Base-by-base conservation (phyloP, 805 yeast genomes). In the Saturnispora halmiae region DNA sequence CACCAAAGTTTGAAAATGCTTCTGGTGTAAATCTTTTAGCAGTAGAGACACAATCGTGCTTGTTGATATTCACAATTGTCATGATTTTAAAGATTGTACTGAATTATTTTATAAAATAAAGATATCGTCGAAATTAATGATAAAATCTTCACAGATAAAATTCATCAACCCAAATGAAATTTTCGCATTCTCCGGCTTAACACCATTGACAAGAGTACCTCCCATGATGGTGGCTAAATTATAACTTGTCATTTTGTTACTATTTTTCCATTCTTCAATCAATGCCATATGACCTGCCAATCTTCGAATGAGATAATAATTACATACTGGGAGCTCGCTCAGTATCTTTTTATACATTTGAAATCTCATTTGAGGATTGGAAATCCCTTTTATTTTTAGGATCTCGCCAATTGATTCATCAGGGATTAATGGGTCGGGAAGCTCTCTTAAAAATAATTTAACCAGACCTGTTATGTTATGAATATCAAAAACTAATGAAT, bases 151-250 rank as follows among this genome's bases (percentile, higher is more conserved):
- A 48, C 76, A 63, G 19, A 73, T 59, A 24, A 65, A 65, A 46
- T 72, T 74, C 71, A 74, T 72, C 42, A 72, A 61, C 5, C 80
- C 79, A 54, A 75, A 74, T 45, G 64, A 68, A 41, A 62, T 65
- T 16, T 67, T 63, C 48, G 70, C 56, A 11, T 66, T 56, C 15
- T 70, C 73, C 34, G 75, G 68, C 31, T 55, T 61, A 46, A 74
- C 65, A 11, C 77, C 76, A 47, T 75, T 79, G 4, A 77, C 72
- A 41, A 75, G 65, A 3, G 77, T 72, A 1, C 79, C 79, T 2
- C 79, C 79, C 47, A 90, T 81, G 6, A 90, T 96, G 41, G 94
- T 90, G 4, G 96, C 94, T 53, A 90, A 63, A 55, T 90, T 90
- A 2, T 86, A 79, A 3, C 94, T 75, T 42, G 81, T 84, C 97